Percentiles rank a stretch among this genome's conserved stretches.
Evolutionary conservation across 768 basidiomycete genomes (phyloP).

Genomic region (Daedaleopsis sinensis): DNA sequence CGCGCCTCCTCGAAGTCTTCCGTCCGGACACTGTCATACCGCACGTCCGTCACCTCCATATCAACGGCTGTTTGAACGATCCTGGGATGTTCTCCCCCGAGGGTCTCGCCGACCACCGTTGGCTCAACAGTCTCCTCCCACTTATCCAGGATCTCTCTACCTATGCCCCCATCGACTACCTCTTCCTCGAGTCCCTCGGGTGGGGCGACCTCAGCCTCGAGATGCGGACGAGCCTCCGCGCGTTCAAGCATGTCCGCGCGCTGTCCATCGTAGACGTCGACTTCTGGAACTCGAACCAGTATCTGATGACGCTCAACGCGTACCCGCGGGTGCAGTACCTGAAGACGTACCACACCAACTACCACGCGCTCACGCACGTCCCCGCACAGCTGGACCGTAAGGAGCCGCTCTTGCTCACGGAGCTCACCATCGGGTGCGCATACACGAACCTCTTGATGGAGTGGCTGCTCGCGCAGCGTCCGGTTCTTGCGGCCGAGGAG

Average conservation of each 20-base stretch:
- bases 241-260: conserved; percentile 1
- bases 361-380: conserved; percentile 5
- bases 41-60: conserved; percentile 1
- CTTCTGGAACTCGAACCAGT: conserved; percentile 19
- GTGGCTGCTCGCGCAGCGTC: conserved; percentile 2
- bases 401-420: conserved; percentile 8
- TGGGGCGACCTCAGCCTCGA: conserved; percentile 8
- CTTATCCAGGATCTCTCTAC: neutral
- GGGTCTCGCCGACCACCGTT: neutral
- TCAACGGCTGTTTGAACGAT: neutral
- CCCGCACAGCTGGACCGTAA: neutral
- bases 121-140: neutral
- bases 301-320: conserved; percentile 15
- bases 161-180: conserved; percentile 1
- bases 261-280: conserved; percentile 6
- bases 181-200: conserved; percentile 10
- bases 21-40: conserved; percentile 1
- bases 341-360: conserved; percentile 1
- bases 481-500: neutral
- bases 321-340: conserved; percentile 10
- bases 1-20: neutral
- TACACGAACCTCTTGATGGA: conserved; percentile 7
- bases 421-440: neutral
- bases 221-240: conserved; percentile 3
- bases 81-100: neutral